Evolutionary conservation across 371 early-diverging fungal species (phyloP), one percentile per base, ranked within the genome.

Genomic region (Basidiobolus meristosporus): DNA sequence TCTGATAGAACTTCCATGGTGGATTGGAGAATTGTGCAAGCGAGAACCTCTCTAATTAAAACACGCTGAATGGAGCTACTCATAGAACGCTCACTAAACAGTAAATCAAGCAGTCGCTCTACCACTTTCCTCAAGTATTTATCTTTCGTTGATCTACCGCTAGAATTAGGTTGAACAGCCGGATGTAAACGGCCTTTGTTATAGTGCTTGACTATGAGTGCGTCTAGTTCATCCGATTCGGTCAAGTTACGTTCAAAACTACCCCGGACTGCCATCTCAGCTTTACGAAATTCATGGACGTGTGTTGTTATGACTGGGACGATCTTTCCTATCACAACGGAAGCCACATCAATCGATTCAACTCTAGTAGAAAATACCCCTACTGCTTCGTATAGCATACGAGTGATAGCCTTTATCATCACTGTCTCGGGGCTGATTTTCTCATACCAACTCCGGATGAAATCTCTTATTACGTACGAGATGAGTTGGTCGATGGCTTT

Each of bases 11-110:
- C 62, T 15, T 75, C 62, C 40, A 87, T 45, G 2, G 78, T 44
- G 2, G 89, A 86, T 26, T 73, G 64, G 5, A 90, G 39, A 7
- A 89, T 57, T 0, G 72, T 64, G 21, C 75, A 68, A 0, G 66
- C 61, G 1, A 88, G 45, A 11, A 90, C 52, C 52, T 91, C 92
- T 14, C 85, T 60, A 6, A 87, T 43, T 11, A 90, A 50, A 16
- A 70, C 57, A 14, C 56, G 46, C 36, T 82, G 60, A 16, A 77
- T 57, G 1, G 51, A 51, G 43, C 76, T 75, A 17, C 59, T 39
- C 5, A 63, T 41, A 26, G 82, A 78, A 4, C 51, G 56, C 11
- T 53, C 44, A 7, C 71, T 62, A 23, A 76, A 43, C 3, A 86
- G 42, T 12, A 64, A 48, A 2, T 77, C 79, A 39, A 85, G 34